phyloP scores from a whole-genome alignment of 2,329 filamentous ascomycete genomes.

The Alternaria dauci region DNA sequence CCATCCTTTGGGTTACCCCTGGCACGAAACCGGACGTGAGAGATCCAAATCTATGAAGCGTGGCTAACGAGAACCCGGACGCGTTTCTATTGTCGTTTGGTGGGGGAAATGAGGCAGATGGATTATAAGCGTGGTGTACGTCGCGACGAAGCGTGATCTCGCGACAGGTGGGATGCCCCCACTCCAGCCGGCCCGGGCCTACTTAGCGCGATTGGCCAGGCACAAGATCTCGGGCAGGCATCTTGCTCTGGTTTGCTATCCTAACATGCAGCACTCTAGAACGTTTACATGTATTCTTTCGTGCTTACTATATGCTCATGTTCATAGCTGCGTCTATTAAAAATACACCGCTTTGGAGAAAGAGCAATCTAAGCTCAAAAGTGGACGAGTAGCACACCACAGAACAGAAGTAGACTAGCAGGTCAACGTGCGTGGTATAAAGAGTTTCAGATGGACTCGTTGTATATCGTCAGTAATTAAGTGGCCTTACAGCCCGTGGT shows the following conservation, averaged over 20 bases:
- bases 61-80: neutral
- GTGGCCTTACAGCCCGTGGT: neutral
- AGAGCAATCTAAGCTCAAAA: neutral
- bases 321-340: neutral
- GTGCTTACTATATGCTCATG: neutral
- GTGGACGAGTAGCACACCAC: neutral
- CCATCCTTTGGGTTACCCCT: neutral
- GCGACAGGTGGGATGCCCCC: neutral
- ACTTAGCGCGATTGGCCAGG: neutral
- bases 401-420: neutral
- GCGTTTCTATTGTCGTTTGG: neutral
- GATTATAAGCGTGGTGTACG: neutral
- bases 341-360: neutral
- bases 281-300: neutral
- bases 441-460: neutral
- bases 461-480: neutral
- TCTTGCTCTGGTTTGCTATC: neutral
- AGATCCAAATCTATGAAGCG: no score
- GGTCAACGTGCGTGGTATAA: neutral
- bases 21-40: neutral
- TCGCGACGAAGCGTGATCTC: neutral
- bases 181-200: slow-evolving; percentile 1
- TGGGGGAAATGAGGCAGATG: neutral
- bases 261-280: neutral
- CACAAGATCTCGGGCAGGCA: neutral